Conservation (phyloP, 1,284 basidiomycete genomes). For the Inonotus hispidus region DNA sequence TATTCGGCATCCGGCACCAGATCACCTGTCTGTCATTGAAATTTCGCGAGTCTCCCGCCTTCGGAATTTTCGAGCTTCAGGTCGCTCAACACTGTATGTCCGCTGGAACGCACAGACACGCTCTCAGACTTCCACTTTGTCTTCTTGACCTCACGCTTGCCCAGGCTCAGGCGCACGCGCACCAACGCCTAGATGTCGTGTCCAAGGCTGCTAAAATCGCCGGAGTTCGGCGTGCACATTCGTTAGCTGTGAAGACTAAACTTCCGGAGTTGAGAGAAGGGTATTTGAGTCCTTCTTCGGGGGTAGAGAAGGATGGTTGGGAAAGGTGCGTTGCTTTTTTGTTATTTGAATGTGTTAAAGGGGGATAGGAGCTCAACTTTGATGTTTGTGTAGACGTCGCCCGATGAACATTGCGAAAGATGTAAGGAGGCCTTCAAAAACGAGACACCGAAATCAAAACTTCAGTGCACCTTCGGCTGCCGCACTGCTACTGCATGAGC, state of each 20-base stretch:
- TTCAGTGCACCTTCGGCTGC: not conserved
- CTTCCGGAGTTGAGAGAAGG: not conserved
- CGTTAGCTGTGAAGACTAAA: not conserved
- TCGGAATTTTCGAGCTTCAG: not conserved
- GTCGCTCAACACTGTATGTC: not conserved
- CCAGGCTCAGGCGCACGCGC: not conserved
- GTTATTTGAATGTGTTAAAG: not conserved
- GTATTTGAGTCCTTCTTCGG: not conserved
- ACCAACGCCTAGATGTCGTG: not conserved
- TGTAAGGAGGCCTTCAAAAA: not conserved
- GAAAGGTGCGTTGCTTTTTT: not conserved
- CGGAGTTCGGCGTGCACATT: not conserved
- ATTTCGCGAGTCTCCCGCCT: too few species aligned
- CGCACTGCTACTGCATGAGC: not conserved
- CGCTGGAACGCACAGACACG: not conserved
- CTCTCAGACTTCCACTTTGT: not conserved
- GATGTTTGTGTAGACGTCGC: not conserved
- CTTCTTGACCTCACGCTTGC: slow-evolving; percentile 7
- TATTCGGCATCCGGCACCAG: too few species aligned
- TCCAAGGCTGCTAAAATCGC: not conserved
- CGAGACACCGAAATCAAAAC: not conserved
- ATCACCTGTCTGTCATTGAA: too few species aligned
- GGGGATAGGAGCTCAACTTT: not conserved
- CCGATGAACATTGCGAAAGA: not conserved
- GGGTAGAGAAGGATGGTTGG: not conserved